Base-by-base conservation (phyloP, 805 yeast genomes). In the Trichomonascus vanleenenianus region DNA sequence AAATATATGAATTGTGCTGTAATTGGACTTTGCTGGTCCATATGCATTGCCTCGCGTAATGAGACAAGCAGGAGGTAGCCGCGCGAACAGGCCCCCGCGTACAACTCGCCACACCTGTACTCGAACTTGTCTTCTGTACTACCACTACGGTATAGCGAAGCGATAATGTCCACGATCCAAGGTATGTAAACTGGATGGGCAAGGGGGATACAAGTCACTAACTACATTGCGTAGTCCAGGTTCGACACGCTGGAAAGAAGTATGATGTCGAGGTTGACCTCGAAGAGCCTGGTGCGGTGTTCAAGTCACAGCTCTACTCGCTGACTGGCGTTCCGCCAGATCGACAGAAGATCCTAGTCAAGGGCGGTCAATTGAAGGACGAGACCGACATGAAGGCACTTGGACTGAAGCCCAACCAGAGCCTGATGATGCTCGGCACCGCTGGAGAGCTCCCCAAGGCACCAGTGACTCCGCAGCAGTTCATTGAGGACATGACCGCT, bases 361-460 rank as follows among this genome's bases (percentile, higher is more conserved):
- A 85, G 54, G 91, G 94, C 10, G 96, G 96, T 36, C 94, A 88
- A 62, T 67, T 93, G 56, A 73, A 74, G 45, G 91, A 87, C 64
- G 89, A 83, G 49, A 68, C 67, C n/a, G 67, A 71, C 33, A 64
- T 85, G 44, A 59, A 68, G 9, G 54, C 66, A 3, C 70, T 83
- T 43, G 74, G 71, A 20, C 60, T 89, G 50, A 84, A 83, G 56
- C 71, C 76, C 18, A 77, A 76, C 30, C 85, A 83, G 53, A 70
- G 77, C 11, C 70, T 91, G 18, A 85, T 93, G 95, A 85, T 93
- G 47, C 71, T 93, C 46, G 99, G 99, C 19, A 83, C 97, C 1
- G 91, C 96, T 2, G 93, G 84, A 45, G 76, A 74, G 46, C 65
- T 79, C 44, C 77, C 75, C 31, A 48, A 60, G 51, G 61, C 67